These are phyloP conservation scores for Ceratobasidium papillatum DNA, from an alignment of 1,284 basidiomycete species.

Conservation along the genomic window DNA sequence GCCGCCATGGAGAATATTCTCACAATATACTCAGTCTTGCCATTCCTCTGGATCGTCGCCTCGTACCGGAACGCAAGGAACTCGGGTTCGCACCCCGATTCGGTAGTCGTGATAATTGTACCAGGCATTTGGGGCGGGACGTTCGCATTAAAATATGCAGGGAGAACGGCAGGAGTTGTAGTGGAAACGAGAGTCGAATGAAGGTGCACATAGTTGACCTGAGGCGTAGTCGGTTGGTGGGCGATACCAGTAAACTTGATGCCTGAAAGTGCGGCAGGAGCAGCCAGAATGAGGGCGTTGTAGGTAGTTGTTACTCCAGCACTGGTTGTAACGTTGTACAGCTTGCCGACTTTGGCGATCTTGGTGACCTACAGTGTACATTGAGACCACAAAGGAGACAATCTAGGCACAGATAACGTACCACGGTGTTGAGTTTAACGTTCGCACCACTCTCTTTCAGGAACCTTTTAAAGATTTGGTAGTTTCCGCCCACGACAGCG, in stretches of 20 bases:
- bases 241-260: conserved; percentile 52
- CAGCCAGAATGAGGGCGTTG: conserved; percentile 76
- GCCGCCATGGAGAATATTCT: conserved; percentile 84
- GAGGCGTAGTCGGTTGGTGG: conserved; percentile 10
- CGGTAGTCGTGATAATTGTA: conserved; percentile 76
- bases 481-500: conserved; percentile 83
- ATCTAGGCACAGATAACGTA: conserved; percentile 7
- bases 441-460: conserved; percentile 72
- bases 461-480: conserved; percentile 85
- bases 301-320: conserved; percentile 54
- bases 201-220: conserved; percentile 71
- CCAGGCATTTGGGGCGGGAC: conserved; percentile 62
- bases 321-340: conserved; percentile 7
- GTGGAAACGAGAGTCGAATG: conserved; percentile 92
- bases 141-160: conserved; percentile 76
- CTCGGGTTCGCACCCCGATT: conserved; percentile 67
- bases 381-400: not conserved
- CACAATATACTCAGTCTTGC: conserved; percentile 67
- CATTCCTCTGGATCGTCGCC: conserved; percentile 55
- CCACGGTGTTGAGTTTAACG: conserved; percentile 72
- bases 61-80: conserved; percentile 92
- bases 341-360: not conserved
- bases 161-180: conserved; percentile 66
- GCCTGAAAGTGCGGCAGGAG: conserved; percentile 71
- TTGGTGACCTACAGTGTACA: not conserved